These are phyloP conservation scores for Ochromonas danica DNA, from an alignment of 108 stramenopile genomes.

Conservation along the genomic window DNA sequence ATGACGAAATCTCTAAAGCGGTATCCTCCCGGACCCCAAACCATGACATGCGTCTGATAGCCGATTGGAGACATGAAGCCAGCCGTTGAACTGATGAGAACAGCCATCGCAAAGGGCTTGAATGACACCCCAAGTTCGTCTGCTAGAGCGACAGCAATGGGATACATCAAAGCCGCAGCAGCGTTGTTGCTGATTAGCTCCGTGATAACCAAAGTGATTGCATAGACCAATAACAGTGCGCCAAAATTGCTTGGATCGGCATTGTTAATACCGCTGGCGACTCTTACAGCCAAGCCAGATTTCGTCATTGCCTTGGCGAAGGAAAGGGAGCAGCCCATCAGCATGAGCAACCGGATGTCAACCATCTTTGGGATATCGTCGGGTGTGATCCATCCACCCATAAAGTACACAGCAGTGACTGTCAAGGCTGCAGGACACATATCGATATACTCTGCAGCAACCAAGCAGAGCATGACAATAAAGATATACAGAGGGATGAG, in stretches of 20 bases:
- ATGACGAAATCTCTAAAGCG: slow-evolving; percentile 45
- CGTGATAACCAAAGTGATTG: slow-evolving; percentile 43
- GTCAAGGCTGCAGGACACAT: slow-evolving; percentile 20
- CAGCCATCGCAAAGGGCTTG: slow-evolving; percentile 50
- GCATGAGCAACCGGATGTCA: slow-evolving; percentile 44
- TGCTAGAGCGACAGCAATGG: slow-evolving; percentile 42
- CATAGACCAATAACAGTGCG: slow-evolving; percentile 43
- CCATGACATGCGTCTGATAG: slow-evolving; percentile 54
- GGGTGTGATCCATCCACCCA: slow-evolving; percentile 38
- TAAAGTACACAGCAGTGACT: slow-evolving; percentile 9
- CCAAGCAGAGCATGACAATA: slow-evolving; percentile 43
- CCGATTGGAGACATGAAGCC: slow-evolving; percentile 53
- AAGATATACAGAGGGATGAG: slow-evolving; percentile 46
- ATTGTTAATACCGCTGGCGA: slow-evolving; percentile 20
- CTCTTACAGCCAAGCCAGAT: slow-evolving; percentile 41
- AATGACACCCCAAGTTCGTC: slow-evolving; percentile 43
- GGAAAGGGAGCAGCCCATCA: slow-evolving; percentile 53
- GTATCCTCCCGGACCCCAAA: slow-evolving; percentile 54
- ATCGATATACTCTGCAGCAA: slow-evolving; percentile 42
- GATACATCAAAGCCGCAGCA: slow-evolving; percentile 44
- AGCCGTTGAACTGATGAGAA: slow-evolving; percentile 41
- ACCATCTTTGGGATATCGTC: slow-evolving; percentile 24
- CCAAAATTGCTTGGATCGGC: slow-evolving; percentile 3
- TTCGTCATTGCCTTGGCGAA: slow-evolving; percentile 46
- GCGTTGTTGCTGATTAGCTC: slow-evolving; percentile 53